phyloP scores from a whole-genome alignment of 805 yeast genomes.

The Saccharomyces mikatae region DNA sequence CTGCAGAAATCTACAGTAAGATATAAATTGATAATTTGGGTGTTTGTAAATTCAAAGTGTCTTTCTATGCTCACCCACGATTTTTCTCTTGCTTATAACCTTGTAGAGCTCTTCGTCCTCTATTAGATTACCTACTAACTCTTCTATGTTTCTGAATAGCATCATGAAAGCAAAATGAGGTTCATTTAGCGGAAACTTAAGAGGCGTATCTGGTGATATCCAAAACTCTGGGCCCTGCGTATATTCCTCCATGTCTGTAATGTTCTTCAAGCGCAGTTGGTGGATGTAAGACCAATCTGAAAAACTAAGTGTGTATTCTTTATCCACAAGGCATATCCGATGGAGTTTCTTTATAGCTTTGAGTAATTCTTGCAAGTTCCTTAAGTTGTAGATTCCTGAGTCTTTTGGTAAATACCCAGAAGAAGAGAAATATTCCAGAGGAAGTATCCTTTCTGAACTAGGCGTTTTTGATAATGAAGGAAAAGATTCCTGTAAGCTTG shows the following conservation, averaged over 20 bases:
- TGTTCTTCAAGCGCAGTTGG: slow-evolving; percentile 1
- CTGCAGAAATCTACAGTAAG: not conserved
- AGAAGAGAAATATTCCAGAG: not conserved
- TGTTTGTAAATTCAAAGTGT: not conserved
- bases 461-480: not conserved
- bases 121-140: slow-evolving; percentile 3
- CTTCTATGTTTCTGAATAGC: slow-evolving; percentile 23
- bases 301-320: slow-evolving; percentile 14
- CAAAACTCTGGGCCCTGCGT: slow-evolving; percentile 38
- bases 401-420: not conserved
- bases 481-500: not conserved
- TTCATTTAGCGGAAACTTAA: slow-evolving; percentile 61
- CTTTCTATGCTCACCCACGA: not conserved
- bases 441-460: not conserved
- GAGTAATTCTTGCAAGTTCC: slow-evolving; percentile 9
- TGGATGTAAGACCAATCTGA: slow-evolving; percentile 22
- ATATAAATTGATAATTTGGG: not conserved
- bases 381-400: slow-evolving; percentile 1
- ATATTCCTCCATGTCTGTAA: slow-evolving; percentile 4
- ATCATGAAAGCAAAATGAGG: slow-evolving; percentile 50
- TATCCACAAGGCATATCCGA: slow-evolving; percentile 11
- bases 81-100: not conserved
- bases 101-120: not conserved
- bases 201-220: slow-evolving; percentile 60
- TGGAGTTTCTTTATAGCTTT: slow-evolving; percentile 16